These are phyloP conservation scores for Xylaria sp. DNA, from an alignment of 2,329 filamentous ascomycete species.

Conservation along the genomic window DNA sequence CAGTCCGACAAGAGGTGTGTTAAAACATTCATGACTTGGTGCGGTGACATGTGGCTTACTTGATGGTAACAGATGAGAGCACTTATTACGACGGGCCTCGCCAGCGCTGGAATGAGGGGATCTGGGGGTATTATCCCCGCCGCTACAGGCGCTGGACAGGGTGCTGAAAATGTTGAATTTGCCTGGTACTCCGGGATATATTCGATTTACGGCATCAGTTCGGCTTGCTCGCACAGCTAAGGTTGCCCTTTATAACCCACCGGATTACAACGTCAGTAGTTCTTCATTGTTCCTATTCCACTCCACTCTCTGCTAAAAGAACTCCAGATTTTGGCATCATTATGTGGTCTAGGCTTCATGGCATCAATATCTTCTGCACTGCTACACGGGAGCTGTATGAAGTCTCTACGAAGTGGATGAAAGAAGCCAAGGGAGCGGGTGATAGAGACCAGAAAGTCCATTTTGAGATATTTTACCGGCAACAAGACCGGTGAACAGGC, in stretches of 20 bases:
- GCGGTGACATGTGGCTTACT: not conserved
- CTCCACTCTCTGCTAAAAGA: not conserved
- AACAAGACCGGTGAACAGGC: not conserved
- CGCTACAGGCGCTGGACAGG: not conserved
- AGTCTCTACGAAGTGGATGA: not conserved
- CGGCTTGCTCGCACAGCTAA: not conserved
- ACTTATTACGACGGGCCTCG: conserved; percentile 26
- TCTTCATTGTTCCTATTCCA: not conserved
- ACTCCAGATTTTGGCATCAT: not conserved
- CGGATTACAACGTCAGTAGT: not conserved
- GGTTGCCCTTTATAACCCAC: not conserved
- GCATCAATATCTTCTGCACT: not conserved
- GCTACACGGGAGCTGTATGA: not conserved
- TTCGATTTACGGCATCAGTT: too few species aligned
- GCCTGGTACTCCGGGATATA: not conserved
- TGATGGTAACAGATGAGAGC: conserved; percentile 13
- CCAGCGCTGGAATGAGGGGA: too few species aligned
- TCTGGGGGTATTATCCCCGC: not conserved
- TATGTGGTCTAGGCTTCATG: not conserved
- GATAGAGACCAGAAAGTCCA: not conserved
- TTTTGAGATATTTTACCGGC: not conserved
- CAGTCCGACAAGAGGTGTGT: conserved; percentile 61
- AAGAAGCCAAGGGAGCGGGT: not conserved
- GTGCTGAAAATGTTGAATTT: not conserved
- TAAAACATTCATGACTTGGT: not conserved